Base-by-base conservation (phyloP, 2,329 filamentous ascomycete genomes). In the Diaporthe citrichinensis region DNA sequence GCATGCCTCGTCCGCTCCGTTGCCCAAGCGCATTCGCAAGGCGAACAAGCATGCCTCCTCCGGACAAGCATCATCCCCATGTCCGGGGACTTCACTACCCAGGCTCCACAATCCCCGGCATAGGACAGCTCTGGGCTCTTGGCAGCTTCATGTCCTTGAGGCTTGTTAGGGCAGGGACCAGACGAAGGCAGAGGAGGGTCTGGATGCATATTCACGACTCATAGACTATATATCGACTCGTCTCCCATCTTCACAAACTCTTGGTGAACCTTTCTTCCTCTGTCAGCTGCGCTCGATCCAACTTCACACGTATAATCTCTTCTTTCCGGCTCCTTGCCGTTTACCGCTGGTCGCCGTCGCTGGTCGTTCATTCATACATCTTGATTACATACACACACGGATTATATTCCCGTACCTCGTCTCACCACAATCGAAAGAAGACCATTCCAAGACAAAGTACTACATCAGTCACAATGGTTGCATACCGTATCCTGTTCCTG, bases 271-370 rank as follows among this genome's bases (percentile, higher is more conserved):
- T 62, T 72, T 39, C 58, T 55, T 71, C 68, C 9, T 59, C 73
- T 62, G 76, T 78, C 78, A 84, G 83, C 83, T 84, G 83, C 79
- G 83, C 83, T 84, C 83, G 76, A 78, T 79, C 78, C 58, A 62
- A 79, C 80, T 77, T 69, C 77, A 79, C 78, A 80, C 79, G 65
- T 79, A 80, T 78, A 77, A 69, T 79, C 36, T 49, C 67, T 78
- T 77, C 69, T 28, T 78, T 80, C 79, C 79, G 78, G 76, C 82
- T 82, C 81, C 82, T 69, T 55, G 65, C 65, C 65, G 80, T 80
- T 83, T 28, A 81, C 81, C 81, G 80, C 82, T 83, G 81, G 82
- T 84, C 83, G 82, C 31, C 23, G 10, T 69, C 74, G 72, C 78
- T 80, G 81, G 79, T 77, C 72, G 67, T 51, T 78, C 77, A 78